Base-by-base conservation (phyloP, 352 stramenopile genomes). In the Globisporangium polare region DNA sequence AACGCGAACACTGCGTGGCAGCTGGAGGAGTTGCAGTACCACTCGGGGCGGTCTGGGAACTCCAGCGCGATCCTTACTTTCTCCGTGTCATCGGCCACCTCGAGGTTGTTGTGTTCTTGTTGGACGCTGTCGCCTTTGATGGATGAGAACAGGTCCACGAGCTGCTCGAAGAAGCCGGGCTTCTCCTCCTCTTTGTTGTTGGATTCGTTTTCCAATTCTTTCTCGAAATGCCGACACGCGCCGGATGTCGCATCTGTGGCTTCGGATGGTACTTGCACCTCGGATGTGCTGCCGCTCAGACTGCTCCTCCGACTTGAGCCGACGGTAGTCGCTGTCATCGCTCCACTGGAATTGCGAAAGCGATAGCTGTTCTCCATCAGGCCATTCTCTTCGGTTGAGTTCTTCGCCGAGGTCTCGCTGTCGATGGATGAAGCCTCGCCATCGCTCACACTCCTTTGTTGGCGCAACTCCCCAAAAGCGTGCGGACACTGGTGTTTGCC, bases 1-100 rank as follows among this genome's bases (percentile, higher is more conserved):
- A 92, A 77, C 5, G 72, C 68, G 37, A 92, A 92, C 13, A 92
- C 78, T 8, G 52, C 62, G 62, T 90, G 81, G 58, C 83, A 92
- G 3, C 73, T 57, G 1, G 52, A 41, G 10, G 75, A 71, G 52
- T 92, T 90, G 70, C 83, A 92, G 53, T 90, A 92, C 83, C 83
- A 92, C 56, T 72, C 65, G 15, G 83, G 81, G 0, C 78, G 70
- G 60, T 88, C 73, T 0, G 83, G 78, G 35, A 92, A 89, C 52
- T 80, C 66, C 0, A 88, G 66, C 10, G 37, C 62, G 33, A 58
- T 15, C 20, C 60, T 33, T 39, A 72, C 47, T 20, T 37, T 53
- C 24, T 58, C 49, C 4, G 45, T n/a, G 35, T 52, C 26, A 4
- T 1, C 17, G 3, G 42, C 3, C 17, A 13, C 7, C 15, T 51